Base-by-base conservation (phyloP, 805 yeast species). In the Wickerhamiella slavikovae region DNA sequence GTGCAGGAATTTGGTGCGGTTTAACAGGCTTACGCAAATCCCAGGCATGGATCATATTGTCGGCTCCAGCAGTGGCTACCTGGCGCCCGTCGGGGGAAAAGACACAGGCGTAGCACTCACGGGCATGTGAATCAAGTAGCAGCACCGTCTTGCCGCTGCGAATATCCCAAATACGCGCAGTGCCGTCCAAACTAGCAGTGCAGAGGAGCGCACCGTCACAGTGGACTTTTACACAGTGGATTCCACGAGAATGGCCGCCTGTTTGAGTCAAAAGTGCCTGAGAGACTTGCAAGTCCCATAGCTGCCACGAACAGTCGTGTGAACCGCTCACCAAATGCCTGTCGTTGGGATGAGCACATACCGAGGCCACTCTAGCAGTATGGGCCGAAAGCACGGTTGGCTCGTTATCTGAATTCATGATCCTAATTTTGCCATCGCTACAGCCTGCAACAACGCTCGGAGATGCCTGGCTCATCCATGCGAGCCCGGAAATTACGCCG, bases 241-340 rank as follows among this genome's bases (percentile, higher is more conserved):
- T 71, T 33, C 70, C 89, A 40, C 68, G 71, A 1, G 76, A 55
- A 45, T 85, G 95, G 0, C 95, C 94, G 44, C 79, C 93, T n/a
- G n/a, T n/a, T 47, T 85, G 96, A 34, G 66, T 57, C 24, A 66
- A 53, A 5, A 85, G 42, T 30, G 68, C 68, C 18, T 45, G 44
- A 11, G 50, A 48, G 4, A 57, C 62, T 9, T 54, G 51, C 0
- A 69, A 38, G 48, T 85, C 94, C 93, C 93, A 83, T 3, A 79
- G 47, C 35, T 79, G 64, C 94, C 94, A 85, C 0, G 93, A 78
- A 38, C 60, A 60, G 49, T 85, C 95, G 43, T 63, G 72, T 0
- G 94, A 82, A 0, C 92, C 74, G 8, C 78, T 62, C 0, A 71
- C 76, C 1, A 75, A 37, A 38, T 47, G 66, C 2, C 49, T 38